A percentile compares a stretch with the other conserved stretches of the same genome.
phyloP scores from a whole-genome alignment of 257 asterid genomes.

The Fraxinus cuspidata region DNA sequence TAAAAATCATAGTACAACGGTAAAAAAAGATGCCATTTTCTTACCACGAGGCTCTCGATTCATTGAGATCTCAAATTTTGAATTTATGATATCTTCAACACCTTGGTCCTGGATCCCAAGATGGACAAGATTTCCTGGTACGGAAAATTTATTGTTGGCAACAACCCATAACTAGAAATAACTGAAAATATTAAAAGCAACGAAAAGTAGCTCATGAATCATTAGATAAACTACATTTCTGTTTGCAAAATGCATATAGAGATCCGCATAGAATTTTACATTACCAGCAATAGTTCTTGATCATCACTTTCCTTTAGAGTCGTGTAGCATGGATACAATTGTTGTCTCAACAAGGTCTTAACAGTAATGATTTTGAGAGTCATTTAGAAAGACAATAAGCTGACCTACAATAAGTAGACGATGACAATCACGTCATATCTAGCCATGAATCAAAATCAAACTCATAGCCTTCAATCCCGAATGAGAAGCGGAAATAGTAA shows the following conservation, averaged over 20 bases:
- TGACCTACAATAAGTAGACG: not conserved
- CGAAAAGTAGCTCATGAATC: not conserved
- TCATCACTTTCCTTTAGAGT: too few relatives aligned
- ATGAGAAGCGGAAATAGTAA: slow-evolving; percentile 25
- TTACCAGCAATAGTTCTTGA: too few relatives aligned
- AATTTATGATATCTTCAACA: too few relatives aligned
- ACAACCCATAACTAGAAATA: too few relatives aligned
- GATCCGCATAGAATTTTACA: too few relatives aligned
- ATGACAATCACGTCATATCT: slow-evolving; percentile 51
- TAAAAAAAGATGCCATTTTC: not conserved
- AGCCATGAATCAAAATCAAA: slow-evolving; percentile 94
- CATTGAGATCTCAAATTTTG: not conserved
- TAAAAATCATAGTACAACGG: not conserved
- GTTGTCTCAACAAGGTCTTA: not conserved
- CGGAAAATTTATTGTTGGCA: too few relatives aligned
- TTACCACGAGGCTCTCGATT: not conserved
- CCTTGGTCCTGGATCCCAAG: too few relatives aligned
- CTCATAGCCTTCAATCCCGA: slow-evolving; percentile 24
- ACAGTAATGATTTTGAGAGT: not conserved
- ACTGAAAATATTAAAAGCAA: not conserved
- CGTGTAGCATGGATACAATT: not conserved
- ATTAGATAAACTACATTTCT: not conserved
- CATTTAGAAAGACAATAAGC: not conserved
- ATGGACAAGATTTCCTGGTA: too few relatives aligned
- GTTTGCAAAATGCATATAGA: too few relatives aligned